Evolutionary conservation across 352 stramenopile species (phyloP).

Genomic region (Pythium pyrilobum): DNA sequence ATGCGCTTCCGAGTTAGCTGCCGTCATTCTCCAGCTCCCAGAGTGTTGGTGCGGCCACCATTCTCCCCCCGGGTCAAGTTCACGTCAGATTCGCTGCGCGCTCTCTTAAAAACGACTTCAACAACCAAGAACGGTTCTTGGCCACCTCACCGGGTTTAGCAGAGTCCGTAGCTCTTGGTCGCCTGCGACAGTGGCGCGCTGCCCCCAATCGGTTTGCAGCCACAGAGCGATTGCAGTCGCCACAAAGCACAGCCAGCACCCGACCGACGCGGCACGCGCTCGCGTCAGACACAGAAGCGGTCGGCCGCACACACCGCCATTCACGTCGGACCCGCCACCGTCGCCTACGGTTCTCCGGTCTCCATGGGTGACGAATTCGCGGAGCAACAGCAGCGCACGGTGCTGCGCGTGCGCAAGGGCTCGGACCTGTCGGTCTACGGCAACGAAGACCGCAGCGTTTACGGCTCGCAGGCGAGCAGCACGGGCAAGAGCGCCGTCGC

Average conservation of each 20-base stretch:
- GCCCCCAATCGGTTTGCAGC: not conserved
- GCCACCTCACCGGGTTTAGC: constrained; percentile 2
- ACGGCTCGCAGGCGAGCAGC: not conserved
- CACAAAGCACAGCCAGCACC: not conserved
- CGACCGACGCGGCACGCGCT: too few relatives aligned
- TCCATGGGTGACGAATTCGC: constrained; percentile 18
- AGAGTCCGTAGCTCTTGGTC: constrained; percentile 5
- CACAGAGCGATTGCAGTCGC: not conserved
- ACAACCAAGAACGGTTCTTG: too few relatives aligned
- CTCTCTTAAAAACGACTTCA: not conserved
- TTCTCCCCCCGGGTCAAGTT: too few relatives aligned
- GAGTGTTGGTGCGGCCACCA: too few relatives aligned
- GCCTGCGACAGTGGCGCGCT: constrained; percentile 5
- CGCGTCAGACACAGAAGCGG: too few relatives aligned
- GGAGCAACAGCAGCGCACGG: constrained; percentile 36
- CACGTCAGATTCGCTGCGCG: not conserved
- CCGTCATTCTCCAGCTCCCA: too few relatives aligned
- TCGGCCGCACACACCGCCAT: too few relatives aligned
- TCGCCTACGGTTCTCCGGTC: not conserved
- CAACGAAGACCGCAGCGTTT: constrained; percentile 21
- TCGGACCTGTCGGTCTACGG: constrained; percentile 61
- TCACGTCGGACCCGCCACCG: not conserved
- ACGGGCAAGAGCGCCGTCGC: not conserved
- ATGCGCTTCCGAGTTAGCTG: too few relatives aligned
- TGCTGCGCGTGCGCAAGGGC: constrained; percentile 48